Evolutionary conservation across 352 stramenopile genomes (phyloP), one percentile per base, ranked within the genome.

Genomic region (Globisporangium mamillatum): DNA sequence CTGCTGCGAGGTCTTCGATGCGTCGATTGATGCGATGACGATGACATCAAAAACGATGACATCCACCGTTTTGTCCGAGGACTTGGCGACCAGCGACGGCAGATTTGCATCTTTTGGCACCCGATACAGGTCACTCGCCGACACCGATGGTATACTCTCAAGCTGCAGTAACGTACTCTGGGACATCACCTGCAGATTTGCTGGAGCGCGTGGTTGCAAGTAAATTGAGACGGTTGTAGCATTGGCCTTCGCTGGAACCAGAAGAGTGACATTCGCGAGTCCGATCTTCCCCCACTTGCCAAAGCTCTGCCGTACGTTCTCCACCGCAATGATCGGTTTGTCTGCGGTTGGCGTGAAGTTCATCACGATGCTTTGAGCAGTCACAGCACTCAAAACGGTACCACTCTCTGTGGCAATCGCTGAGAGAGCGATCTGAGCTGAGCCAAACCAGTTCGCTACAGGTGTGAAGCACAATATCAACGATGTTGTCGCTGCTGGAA

Each of bases 301-400:
- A 14, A 85, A 56, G 14, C 68, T 69, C 24, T 75, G 79, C 34
- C 79, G 71, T 5, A 76, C 80, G 18, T 75, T 72, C 60, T 81
- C 79, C 18, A 81, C 74, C 14, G 64, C 53, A 20, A 90, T 20
- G 4, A 74, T 24, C 0, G 81, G 77, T 9, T 59, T 66, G 32
- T 88, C 81, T 5, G 79, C 78, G 1, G 81, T 72, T 3, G 81
- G 77, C 10, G 79, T 25, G 20, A 85, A 72, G 14, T 54, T 79
- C n/a, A 88, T 36, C 6, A 27, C 16, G 0, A 80, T 71, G 1
- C 7, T 71, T 3, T 56, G 48, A 0, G 59, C 72, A 2, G 66
- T 78, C n/a, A 62, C 60, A 1, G 68, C 66, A 16, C 67, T 63
- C 8, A 72, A 60, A 0, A 70, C 68, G 14, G 67, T 80, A 20